Base-by-base conservation (phyloP, 371 early-diverging fungal species). In the Rhizomucor miehei region DNA sequence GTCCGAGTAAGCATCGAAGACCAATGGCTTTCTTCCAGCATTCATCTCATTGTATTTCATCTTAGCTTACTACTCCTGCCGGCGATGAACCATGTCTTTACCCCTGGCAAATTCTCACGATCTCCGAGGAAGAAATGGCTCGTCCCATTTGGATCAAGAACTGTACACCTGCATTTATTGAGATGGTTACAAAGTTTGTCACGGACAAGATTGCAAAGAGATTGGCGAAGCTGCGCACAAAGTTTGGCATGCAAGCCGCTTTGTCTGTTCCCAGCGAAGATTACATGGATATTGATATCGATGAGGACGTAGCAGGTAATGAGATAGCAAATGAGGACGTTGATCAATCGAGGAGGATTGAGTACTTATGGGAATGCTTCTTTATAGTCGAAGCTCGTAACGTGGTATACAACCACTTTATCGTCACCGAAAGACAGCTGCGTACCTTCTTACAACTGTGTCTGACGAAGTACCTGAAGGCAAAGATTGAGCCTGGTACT, bases 401-500 rank as follows among this genome's bases (percentile, higher is more conserved):
- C 6, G 72, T 77, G 13, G 82, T 89, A 14, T 79, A 89, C 64
- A 87, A 89, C 63, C 66, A 80, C 56, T 73, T 88, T 51, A 69
- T 79, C 19, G 71, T 96, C n/a, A 93, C 94, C 2, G 84, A 83
- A 46, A 63, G 67, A 9, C 89, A 93, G 54, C 68, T 97, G 44
- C 68, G 73, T 9, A 62, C 65, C 21, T 98, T 94, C 75, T 67
- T 97, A 17, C 67, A 81, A 40, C 77, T 89, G 14, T 95, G 96
- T 73, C 65, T 78, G 20, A 69, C 68, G 45, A 98, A 97, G 68
- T 97, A 95, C 66, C 70, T 82, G 56, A 81, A 86, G 59, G 91
- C 97, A 47, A 88, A 83, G 59, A 93, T 99, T 55, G 97, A 99
- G 56, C 97, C 98, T 13, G 98, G 89, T 55, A 40, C 36, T 36